A percentile compares a stretch with the other conserved stretches of the same genome.
phyloP scores from a whole-genome alignment of 768 basidiomycete genomes.

The Kwoniella dendrophila region DNA sequence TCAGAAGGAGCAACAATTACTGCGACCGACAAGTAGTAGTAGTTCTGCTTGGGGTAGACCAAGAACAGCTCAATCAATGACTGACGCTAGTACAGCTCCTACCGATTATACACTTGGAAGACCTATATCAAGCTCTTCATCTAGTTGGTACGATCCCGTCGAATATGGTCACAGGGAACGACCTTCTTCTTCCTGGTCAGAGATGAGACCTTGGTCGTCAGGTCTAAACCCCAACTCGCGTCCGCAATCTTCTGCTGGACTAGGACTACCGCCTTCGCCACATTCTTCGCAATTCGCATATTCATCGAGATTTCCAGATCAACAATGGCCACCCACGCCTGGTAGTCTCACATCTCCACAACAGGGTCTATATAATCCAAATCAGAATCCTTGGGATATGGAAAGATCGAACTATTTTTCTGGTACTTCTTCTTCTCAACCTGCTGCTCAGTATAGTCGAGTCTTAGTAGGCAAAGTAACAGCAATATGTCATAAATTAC shows the following conservation, averaged over 20 bases:
- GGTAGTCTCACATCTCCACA: not conserved
- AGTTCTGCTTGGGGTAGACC: conserved; percentile 10
- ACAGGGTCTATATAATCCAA: not conserved
- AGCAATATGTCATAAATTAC: conserved; percentile 78
- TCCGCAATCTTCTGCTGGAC: conserved; percentile 13
- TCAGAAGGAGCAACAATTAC: conserved; percentile 6
- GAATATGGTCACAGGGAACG: conserved; percentile 6
- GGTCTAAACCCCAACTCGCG: conserved; percentile 6
- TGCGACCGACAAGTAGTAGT: conserved; percentile 12
- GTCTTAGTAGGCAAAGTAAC: conserved; percentile 88
- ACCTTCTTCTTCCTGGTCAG: conserved; percentile 14
- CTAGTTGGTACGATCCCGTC: conserved; percentile 47
- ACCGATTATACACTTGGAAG: conserved; percentile 38
- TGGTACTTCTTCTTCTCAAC: conserved; percentile 5
- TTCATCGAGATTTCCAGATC: conserved; percentile 6
- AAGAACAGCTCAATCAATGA: conserved; percentile 10
- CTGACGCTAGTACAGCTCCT: conserved; percentile 34
- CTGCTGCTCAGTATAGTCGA: conserved; percentile 65
- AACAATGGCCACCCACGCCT: conserved; percentile 13
- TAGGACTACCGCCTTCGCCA: conserved; percentile 7
- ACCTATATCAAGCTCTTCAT: conserved; percentile 26
- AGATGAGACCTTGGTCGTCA: conserved; percentile 18
- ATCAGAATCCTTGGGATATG: not conserved
- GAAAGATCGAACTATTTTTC: conserved; percentile 2
- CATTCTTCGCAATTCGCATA: conserved; percentile 11